Evolutionary conservation across 1,139 yeast species (phyloP).

Genomic region (Kazachstania sp.): DNA sequence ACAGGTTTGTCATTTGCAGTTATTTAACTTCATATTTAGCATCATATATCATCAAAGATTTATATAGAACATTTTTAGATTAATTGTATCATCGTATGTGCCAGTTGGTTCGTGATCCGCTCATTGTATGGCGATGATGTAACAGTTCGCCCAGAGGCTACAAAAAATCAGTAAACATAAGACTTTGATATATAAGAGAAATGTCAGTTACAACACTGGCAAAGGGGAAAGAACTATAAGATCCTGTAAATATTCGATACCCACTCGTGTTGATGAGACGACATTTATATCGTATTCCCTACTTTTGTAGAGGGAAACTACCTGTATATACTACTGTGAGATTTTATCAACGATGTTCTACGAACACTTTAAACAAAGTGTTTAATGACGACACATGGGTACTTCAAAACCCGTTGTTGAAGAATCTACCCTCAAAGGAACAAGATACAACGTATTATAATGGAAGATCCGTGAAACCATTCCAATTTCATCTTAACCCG

Average conservation of each 20-base stretch:
- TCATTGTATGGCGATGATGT: too few relatives aligned
- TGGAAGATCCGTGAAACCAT: background rate
- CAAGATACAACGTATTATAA: background rate
- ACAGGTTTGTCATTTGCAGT: background rate
- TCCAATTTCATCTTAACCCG: background rate
- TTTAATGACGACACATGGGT: slow-evolving; percentile 9
- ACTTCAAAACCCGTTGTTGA: background rate
- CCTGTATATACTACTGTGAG: background rate
- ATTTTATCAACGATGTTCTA: background rate
- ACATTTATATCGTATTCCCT: background rate
- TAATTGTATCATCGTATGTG: background rate
- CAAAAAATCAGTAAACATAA: too few relatives aligned
- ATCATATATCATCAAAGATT: background rate
- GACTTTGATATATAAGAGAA: too few relatives aligned
- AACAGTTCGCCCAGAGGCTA: too few relatives aligned
- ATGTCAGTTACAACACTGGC: too few relatives aligned
- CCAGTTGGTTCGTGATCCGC: too few relatives aligned
- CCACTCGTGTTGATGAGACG: too few relatives aligned
- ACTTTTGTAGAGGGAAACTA: background rate
- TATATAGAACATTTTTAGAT: background rate
- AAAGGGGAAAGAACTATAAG: too few relatives aligned
- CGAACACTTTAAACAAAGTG: background rate
- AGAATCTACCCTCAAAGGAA: slow-evolving; percentile 2
- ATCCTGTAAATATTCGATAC: too few relatives aligned
- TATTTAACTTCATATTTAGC: too few relatives aligned